Base-by-base conservation (phyloP, 176 grass and related monocot species). In the Hordeum marinum region DNA sequence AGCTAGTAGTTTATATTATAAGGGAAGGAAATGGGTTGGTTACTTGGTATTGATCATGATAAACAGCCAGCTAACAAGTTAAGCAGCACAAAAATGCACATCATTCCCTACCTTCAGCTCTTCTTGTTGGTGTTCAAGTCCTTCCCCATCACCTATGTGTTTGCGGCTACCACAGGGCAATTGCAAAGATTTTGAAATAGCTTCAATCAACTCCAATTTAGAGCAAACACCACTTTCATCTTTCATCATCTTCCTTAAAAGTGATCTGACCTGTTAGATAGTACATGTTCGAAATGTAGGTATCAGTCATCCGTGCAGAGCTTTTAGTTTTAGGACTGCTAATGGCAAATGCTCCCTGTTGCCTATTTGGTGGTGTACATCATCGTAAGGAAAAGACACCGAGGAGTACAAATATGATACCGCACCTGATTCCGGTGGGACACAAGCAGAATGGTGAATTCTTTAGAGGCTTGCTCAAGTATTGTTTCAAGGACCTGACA, bases 381-480 rank as follows among this genome's bases (percentile, higher is more conserved):
- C 14, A 78, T 54, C 13, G 83, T 65, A 74, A 58, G 9, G 75
- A 80, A 59, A 25, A 18, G 13, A 26, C 11, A 42, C 31, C 7
- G 0, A 80, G 32, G 34, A 76, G 26, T 27, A 39, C 8, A 83
- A 76, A 75, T 60, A 45, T 3, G 9, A 87, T 20, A 11, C 3
- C 3, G 5, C 88, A 97, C 94, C 91, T 97, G 81, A 81, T 94
- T 89, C 84, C 84, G 86, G 59, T 90, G 91, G 83, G 94, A 94
- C 64, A 76, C 68, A 13, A 97, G 82, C 15, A 87, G 75, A 78
- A 92, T 66, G 59, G 84, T 84, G 72, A 94, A 97, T 86, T 94
- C 91, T 48, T 93, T 97, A 58, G 86, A 91, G 43, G 94, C 86
- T 77, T 94, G 94, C 55, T 97, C 94, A 9, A 97, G 89, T 73